A percentile compares a stretch with the other conserved stretches of the same genome.
Conservation (phyloP, 495 filamentous ascomycete species). For the Extremus antarcticus region DNA sequence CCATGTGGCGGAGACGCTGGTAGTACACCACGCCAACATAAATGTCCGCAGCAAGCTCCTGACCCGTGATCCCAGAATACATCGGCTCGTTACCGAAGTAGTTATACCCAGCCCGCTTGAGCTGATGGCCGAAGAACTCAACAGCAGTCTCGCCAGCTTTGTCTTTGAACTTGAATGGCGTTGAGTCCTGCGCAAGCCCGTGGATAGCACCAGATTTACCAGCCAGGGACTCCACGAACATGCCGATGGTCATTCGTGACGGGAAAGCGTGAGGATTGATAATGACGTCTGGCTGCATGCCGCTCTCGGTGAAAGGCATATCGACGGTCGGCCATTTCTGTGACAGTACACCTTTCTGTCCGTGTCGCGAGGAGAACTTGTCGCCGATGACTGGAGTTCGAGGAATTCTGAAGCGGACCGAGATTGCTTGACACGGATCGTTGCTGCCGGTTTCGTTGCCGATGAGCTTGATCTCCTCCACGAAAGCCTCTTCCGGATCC, state of each 20-base stretch:
- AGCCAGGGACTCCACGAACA: conserved; percentile 96
- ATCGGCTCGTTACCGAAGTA: conserved; percentile 97
- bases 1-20: conserved; percentile 96
- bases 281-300: conserved; percentile 93
- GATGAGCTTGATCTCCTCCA: conserved; percentile 87
- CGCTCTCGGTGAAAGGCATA: conserved; percentile 96
- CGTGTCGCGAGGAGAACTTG: conserved; percentile 96
- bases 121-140: conserved; percentile 92
- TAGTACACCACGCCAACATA: conserved; percentile 96
- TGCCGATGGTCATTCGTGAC: conserved; percentile 99
- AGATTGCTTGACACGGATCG: conserved; percentile 73
- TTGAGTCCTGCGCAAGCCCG: conserved; percentile 86
- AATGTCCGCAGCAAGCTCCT: conserved; percentile 89
- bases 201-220: conserved; percentile 92
- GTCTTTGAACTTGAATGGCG: conserved; percentile 70
- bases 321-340: conserved; percentile 90
- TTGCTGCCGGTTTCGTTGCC: conserved; percentile 61
- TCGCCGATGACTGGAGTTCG: conserved; percentile 89
- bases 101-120: conserved; percentile 89
- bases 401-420: conserved; percentile 85
- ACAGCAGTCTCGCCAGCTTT: conserved; percentile 83
- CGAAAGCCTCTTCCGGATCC: conserved; percentile 71
- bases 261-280: conserved; percentile 99
- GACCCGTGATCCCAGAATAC: conserved; percentile 90
- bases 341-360: conserved; percentile 94